Evolutionary conservation across 1,139 yeast genomes (phyloP).

Genomic region (Candida labiduridarum): DNA sequence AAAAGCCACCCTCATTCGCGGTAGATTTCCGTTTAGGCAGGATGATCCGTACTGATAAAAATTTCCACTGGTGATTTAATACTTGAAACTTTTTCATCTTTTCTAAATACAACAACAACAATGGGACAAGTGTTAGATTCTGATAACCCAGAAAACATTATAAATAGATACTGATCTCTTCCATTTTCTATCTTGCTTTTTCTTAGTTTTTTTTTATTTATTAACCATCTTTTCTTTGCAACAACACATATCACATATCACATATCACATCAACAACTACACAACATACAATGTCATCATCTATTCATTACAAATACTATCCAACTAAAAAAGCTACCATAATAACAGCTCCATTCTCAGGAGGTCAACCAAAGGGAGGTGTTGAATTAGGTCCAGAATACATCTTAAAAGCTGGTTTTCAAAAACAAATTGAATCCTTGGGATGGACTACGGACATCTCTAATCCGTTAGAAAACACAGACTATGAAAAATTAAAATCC

Average conservation of each 20-base stretch:
- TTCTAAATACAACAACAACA: not conserved
- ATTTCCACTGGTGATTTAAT: not conserved
- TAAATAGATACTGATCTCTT: not conserved
- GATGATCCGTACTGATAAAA: not conserved
- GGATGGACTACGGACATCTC: slow-evolving; percentile 71
- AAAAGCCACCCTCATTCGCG: not conserved
- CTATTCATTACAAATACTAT: slow-evolving; percentile 50
- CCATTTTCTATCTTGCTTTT: not conserved
- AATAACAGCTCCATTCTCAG: slow-evolving; percentile 86
- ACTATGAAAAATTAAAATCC: slow-evolving; percentile 42
- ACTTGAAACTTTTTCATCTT: not conserved
- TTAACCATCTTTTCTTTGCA: not conserved
- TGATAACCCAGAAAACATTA: not conserved
- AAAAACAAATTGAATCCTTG: slow-evolving; percentile 58
- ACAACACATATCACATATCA: not conserved
- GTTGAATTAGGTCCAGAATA: slow-evolving; percentile 93
- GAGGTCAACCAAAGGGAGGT: slow-evolving; percentile 96
- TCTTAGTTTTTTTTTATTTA: not conserved
- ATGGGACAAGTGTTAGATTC: not conserved
- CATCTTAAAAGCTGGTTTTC: slow-evolving; percentile 71
- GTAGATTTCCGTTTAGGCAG: not conserved
- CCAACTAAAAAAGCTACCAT: slow-evolving; percentile 59
- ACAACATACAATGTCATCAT: slow-evolving; percentile 1
- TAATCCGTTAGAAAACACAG: slow-evolving; percentile 57
- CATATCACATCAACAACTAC: not conserved